Evolutionary conservation across 2,329 filamentous ascomycete genomes (phyloP).

Genomic region (Nemania serpens): DNA sequence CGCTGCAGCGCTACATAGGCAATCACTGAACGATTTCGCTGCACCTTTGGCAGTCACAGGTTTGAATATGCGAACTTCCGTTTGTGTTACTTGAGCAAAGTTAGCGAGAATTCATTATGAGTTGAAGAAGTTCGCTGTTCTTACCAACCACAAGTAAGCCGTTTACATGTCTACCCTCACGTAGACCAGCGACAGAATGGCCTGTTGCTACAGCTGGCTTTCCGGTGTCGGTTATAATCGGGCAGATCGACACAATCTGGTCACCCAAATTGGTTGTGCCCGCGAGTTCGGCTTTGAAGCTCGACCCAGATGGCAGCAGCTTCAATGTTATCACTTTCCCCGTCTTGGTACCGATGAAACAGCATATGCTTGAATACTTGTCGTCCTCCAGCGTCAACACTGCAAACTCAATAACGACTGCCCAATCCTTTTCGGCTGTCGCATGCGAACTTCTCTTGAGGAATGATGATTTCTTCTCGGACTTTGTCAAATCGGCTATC

Average conservation of each 20-base stretch:
- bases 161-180: constrained; percentile 74
- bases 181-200: constrained; percentile 72
- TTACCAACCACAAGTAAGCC: constrained; percentile 78
- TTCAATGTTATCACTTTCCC: constrained; percentile 91
- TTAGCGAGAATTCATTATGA: constrained; percentile 12
- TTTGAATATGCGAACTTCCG: constrained; percentile 85
- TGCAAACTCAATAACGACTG: constrained; percentile 84
- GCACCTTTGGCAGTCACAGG: constrained; percentile 87
- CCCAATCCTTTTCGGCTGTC: constrained; percentile 67
- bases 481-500: constrained; percentile 73
- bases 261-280: constrained; percentile 72
- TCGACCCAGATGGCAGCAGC: constrained; percentile 74
- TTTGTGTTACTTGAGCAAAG: constrained; percentile 59
- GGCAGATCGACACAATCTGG: constrained; percentile 73
- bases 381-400: constrained; percentile 94
- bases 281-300: constrained; percentile 73
- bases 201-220: constrained; percentile 77
- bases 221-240: constrained; percentile 80
- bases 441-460: constrained; percentile 59
- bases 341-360: constrained; percentile 86
- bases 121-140: constrained; percentile 29
- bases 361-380: constrained; percentile 89
- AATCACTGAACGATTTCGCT: constrained; percentile 84
- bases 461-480: constrained; percentile 78
- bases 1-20: constrained; percentile 78